Conservation (phyloP, 2,329 filamentous ascomycete genomes). For the Colletotrichum musae region DNA sequence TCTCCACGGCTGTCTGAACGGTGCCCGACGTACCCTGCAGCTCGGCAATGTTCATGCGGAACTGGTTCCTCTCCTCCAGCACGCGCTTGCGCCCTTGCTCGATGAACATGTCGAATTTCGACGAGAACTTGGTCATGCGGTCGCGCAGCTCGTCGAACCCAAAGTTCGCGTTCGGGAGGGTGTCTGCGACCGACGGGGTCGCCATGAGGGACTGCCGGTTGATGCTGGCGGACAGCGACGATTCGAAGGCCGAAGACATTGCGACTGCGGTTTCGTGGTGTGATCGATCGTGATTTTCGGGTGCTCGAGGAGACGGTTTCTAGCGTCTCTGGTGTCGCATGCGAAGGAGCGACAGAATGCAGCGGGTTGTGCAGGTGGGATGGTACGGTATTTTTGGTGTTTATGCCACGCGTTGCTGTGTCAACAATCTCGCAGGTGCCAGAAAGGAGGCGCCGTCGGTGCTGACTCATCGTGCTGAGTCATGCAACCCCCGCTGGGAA, state of each 20-base stretch:
- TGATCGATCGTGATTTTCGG: not conserved
- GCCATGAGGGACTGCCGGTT: conserved; percentile 71
- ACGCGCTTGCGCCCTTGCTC: conserved; percentile 91
- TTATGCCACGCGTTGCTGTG: conserved; percentile 39
- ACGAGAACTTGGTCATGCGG: conserved; percentile 93
- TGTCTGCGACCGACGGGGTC: conserved; percentile 78
- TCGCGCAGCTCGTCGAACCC: conserved; percentile 96
- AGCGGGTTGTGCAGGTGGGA: conserved; percentile 15
- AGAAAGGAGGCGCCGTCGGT: not conserved
- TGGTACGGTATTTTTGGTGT: conserved; percentile 30
- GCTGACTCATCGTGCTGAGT: conserved; percentile 16
- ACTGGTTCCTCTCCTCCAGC: conserved; percentile 93
- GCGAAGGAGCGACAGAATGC: conserved; percentile 1
- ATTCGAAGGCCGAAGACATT: conserved; percentile 76
- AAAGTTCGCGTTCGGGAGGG: conserved; percentile 91
- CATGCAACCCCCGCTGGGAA: too few relatives aligned
- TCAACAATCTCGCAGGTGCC: conserved; percentile 34
- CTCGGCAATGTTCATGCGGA: conserved; percentile 90
- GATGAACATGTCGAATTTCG: conserved; percentile 93
- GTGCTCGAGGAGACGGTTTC: not conserved
- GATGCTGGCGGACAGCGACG: conserved; percentile 76
- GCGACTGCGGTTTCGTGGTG: too few relatives aligned
- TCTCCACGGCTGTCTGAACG: too few relatives aligned
- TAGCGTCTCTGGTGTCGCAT: not conserved
- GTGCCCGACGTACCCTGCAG: conserved; percentile 77